Percentiles rank a stretch among this genome's conserved stretches.
Evolutionary conservation across 257 asterid genomes (phyloP).

Genomic region (Buddleja alternifolia): DNA sequence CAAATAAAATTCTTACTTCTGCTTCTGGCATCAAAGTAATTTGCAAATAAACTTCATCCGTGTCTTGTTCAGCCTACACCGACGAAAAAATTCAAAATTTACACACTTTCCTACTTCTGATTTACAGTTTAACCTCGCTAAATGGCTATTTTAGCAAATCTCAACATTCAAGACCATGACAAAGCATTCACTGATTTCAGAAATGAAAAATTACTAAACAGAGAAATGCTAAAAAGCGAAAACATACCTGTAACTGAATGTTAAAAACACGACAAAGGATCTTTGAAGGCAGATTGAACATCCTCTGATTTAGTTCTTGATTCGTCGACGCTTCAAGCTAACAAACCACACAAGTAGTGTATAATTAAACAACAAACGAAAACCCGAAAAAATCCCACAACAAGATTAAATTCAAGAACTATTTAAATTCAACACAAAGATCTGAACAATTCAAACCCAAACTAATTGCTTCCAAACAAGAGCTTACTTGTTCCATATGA

Average conservation of each 20-base stretch:
- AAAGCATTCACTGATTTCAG: background rate
- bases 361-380: slow-evolving; percentile 1
- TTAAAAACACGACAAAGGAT: slow-evolving; percentile 56
- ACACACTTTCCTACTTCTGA: background rate
- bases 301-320: slow-evolving; percentile 52
- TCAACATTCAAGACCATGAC: background rate
- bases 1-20: slow-evolving; percentile 40
- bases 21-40: slow-evolving; percentile 51
- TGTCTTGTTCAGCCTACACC: slow-evolving; percentile 53
- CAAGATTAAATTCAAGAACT: slow-evolving; percentile 7
- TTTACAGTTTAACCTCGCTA: background rate
- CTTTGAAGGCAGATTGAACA: slow-evolving; percentile 59
- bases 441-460: background rate
- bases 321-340: slow-evolving; percentile 71
- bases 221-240: background rate
- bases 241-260: slow-evolving; percentile 55
- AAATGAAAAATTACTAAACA: background rate
- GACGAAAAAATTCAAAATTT: background rate
- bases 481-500: slow-evolving; percentile 46
- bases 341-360: slow-evolving; percentile 15
- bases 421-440: slow-evolving; percentile 10
- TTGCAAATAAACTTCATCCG: slow-evolving; percentile 58
- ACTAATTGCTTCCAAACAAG: background rate
- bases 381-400: slow-evolving; percentile 14
- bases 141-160: background rate